Conservation (phyloP, 2,329 filamentous ascomycete genomes). For the Emmonsiellopsis sp. region DNA sequence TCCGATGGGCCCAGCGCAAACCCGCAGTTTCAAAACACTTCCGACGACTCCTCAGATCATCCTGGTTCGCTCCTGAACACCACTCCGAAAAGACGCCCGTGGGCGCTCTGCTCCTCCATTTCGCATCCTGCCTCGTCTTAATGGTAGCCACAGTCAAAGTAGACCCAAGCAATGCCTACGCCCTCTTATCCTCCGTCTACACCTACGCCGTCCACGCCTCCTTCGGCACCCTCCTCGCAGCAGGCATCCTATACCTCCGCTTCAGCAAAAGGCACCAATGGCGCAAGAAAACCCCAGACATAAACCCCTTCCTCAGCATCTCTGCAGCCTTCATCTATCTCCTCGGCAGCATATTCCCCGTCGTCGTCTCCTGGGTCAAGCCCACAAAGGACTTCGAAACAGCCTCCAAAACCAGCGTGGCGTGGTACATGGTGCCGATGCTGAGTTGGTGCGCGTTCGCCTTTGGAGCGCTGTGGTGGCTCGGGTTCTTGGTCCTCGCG, state of each 20-base stretch:
- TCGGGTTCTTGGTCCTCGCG: not conserved
- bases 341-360: not conserved
- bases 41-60: not conserved
- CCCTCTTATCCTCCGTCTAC: conserved; percentile 28
- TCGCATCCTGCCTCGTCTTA: conserved; percentile 27
- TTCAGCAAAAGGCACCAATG: not conserved
- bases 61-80: conserved; percentile 4
- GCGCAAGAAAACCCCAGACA: not conserved
- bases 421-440: conserved; percentile 4
- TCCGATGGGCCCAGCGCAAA: conserved; percentile 14
- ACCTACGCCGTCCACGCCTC: conserved; percentile 32
- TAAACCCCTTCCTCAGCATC: not conserved
- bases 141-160: conserved; percentile 21
- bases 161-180: conserved; percentile 20
- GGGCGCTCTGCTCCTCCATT: conserved; percentile 31
- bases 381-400: not conserved
- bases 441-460: conserved; percentile 1
- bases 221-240: conserved; percentile 23
- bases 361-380: conserved; percentile 2
- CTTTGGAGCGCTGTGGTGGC: conserved; percentile 3
- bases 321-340: not conserved
- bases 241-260: conserved; percentile 25
- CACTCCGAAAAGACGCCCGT: conserved; percentile 28
- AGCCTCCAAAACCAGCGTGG: not conserved
- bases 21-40: conserved; percentile 7